These are phyloP conservation scores for Funneliformis geosporum DNA, from an alignment of 192 early-diverging fungal genomes.

Conservation along the genomic window DNA sequence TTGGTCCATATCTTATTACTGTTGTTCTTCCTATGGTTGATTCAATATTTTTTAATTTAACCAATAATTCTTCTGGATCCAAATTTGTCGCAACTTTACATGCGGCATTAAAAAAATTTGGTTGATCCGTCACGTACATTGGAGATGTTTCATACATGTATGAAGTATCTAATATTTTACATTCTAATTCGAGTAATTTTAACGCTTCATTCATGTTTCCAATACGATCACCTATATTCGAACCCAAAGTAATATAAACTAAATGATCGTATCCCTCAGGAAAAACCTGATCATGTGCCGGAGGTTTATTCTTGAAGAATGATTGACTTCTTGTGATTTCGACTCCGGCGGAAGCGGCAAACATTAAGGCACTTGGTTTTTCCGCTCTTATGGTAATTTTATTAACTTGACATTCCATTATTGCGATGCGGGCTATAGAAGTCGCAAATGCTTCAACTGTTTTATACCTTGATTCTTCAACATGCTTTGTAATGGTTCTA, in stretches of 20 bases:
- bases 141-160: conserved; percentile 96
- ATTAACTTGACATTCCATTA: conserved; percentile 79
- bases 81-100: conserved; percentile 80
- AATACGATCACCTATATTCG: conserved; percentile 85
- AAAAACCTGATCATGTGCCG: conserved; percentile 35
- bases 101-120: conserved; percentile 87
- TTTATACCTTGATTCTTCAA: conserved; percentile 86
- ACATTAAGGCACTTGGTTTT: conserved; percentile 92
- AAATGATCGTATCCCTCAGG: conserved; percentile 52
- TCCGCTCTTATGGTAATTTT: conserved; percentile 90
- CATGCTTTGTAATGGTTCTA: conserved; percentile 72
- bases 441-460: conserved; percentile 95
- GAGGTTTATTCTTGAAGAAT: conserved; percentile 44
- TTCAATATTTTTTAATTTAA: conserved; percentile 83
- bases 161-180: conserved; percentile 79
- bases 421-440: conserved; percentile 73
- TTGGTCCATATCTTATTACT: conserved; percentile 78
- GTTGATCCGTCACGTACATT: conserved; percentile 95
- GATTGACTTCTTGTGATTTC: conserved; percentile 80
- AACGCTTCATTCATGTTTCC: conserved; percentile 80
- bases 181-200: conserved; percentile 48
- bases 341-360: conserved; percentile 86
- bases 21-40: conserved; percentile 72
- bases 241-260: conserved; percentile 84
- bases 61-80: conserved; percentile 71